Base-by-base conservation (phyloP, 495 filamentous ascomycete species). In the Mytilinidion resinicola region DNA sequence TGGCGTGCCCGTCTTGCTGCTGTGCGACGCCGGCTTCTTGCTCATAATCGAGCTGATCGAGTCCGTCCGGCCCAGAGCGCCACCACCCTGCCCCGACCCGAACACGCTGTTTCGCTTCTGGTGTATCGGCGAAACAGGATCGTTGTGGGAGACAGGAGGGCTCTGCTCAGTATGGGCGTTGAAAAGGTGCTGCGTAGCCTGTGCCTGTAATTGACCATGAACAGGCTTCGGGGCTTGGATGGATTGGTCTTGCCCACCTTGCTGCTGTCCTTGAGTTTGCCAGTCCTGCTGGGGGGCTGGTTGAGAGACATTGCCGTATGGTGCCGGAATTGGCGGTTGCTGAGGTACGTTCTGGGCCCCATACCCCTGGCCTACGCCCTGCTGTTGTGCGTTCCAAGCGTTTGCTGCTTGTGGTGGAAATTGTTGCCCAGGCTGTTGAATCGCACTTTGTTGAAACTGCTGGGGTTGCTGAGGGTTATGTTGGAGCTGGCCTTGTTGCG, bases 161-260 rank as follows among this genome's bases (percentile, higher is more conserved):
- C 46, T 49, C 37, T 53, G 51, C 33, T 53, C 51, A 53, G 33
- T 53, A 53, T 19, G 46, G 15, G 61, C 43, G 43, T 39, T 55
- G 52, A 63, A 47, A 51, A 62, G 57, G 20, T 52, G 44, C 8
- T 60, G 63, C 46, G 59, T 55, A 12, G 55, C 46, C 54, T 20
- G 56, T 59, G 21, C 56, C 51, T 44, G 49, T 61, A 19, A 49
- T 49, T 56, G 62, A 19, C 57, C 53, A 39, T 39, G 53, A 39
- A 65, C 41, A 39, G 62, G 62, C 46, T 58, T 65, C 20, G 62
- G 62, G 14, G 62, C 62, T 59, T 65, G 58, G 21, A 65, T 65
- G 5, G 15, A 46, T 51, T 57, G 58, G 15, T 56, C 55, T 51
- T 61, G 55, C 36, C 46, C 46, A 49, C 54, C 62, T 17, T 57